Base-by-base conservation (phyloP, 2,329 filamentous ascomycete genomes). In the Penicillium fuscoglaucum region DNA sequence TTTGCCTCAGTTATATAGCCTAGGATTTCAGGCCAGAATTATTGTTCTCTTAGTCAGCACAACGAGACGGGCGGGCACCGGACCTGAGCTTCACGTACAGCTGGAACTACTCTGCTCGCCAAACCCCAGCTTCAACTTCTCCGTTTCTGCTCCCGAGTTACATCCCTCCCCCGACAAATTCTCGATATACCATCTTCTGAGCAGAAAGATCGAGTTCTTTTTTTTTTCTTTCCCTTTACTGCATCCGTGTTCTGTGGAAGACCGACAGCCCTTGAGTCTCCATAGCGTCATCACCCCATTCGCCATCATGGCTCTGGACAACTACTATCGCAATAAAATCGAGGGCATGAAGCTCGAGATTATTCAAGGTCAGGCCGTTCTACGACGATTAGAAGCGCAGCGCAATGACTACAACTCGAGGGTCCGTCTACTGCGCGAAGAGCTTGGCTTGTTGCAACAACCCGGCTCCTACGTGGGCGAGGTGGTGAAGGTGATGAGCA, bases 331-430 rank as follows among this genome's bases (percentile, higher is more conserved):
- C 82, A 98, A 98, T 84, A 99, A 99, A 85, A 98, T 98, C 81
- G 95, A 99, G 90, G 88, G 90, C 77, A 96, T 98, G 90, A 98
- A 98, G 89, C 92, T 99, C 77, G 93, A 99, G 86, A 99, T 99
- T 76, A 93, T 99, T 77, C 93, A 98, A 80, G 93, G 95, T 57
- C 95, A 99, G 81, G 93, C 95, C 57, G 92, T 96, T 58, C 84
- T 99, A 63, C 90, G 95, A 68, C 88, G 95, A 74, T 86, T 99
- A 70, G 95, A 99, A 83, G 95, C 95, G 68, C 96, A 99, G 79
- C 88, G 95, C 68, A 99, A 99, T 74, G 95, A 99, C 80, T 98
- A 98, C 85, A 99, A 99, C 83, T 98, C 95, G 60, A 87, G 95
- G 74, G 95, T 99, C 71, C 90, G 95, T 62, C 83, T 99, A 78